Evolutionary conservation across 2,329 filamentous ascomycete genomes (phyloP).

Genomic region (Cytospora paraplurivora): DNA sequence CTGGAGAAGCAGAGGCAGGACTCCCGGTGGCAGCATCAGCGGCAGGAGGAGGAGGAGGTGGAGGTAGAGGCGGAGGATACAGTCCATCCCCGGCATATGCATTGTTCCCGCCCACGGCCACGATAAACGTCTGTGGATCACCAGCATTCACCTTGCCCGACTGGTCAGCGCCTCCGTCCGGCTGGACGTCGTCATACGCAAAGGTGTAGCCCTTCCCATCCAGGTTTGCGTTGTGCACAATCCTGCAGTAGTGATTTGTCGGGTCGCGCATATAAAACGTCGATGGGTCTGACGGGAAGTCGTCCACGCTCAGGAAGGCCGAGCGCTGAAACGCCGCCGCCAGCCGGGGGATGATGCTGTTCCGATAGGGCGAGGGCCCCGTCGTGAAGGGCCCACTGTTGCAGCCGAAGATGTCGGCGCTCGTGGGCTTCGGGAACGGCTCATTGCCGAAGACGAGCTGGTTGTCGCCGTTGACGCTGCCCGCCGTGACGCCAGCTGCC

Average conservation of each 20-base stretch:
- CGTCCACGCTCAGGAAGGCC: slow-evolving; percentile 49
- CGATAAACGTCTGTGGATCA: slow-evolving; percentile 50
- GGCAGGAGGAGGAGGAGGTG: background rate
- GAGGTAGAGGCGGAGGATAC: background rate
- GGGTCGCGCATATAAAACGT: slow-evolving; percentile 45
- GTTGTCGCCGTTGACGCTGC: slow-evolving; percentile 48
- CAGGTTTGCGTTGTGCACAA: slow-evolving; percentile 56
- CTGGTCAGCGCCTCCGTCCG: slow-evolving; percentile 53
- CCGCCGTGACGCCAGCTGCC: slow-evolving; percentile 54
- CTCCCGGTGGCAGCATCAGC: background rate
- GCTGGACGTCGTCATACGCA: slow-evolving; percentile 63
- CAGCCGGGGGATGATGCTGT: slow-evolving; percentile 50
- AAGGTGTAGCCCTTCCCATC: slow-evolving; percentile 62
- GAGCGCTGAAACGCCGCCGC: slow-evolving; percentile 57
- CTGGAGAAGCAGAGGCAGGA: background rate
- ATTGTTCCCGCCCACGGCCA: slow-evolving; percentile 50
- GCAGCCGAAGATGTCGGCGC: slow-evolving; percentile 67
- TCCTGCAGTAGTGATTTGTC: slow-evolving; percentile 60
- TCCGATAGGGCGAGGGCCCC: slow-evolving; percentile 42
- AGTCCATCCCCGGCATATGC: slow-evolving; percentile 34
- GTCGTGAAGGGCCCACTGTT: slow-evolving; percentile 62
- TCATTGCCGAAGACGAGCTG: slow-evolving; percentile 43
- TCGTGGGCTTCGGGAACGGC: slow-evolving; percentile 57
- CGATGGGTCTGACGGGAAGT: slow-evolving; percentile 39
- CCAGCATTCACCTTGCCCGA: slow-evolving; percentile 58